Evolutionary conservation across 106 monocot species (phyloP).

Genomic region (Chionographis japonica): DNA sequence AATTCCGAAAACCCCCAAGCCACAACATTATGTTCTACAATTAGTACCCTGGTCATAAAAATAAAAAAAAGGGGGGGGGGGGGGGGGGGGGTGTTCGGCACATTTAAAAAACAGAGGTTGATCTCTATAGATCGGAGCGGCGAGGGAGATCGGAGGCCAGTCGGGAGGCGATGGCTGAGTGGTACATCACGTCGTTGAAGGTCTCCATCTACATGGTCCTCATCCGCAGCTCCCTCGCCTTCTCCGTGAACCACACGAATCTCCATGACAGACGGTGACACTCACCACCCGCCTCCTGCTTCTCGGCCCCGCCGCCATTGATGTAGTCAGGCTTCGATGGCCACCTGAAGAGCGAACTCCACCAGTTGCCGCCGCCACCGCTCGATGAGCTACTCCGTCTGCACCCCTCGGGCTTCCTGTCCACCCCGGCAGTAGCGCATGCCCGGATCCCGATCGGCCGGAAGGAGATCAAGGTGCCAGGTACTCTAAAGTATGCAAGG

Average conservation of each 20-base stretch:
- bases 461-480: conserved; percentile 16
- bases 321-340: neutral
- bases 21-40: no score
- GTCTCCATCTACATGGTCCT: conserved; percentile 56
- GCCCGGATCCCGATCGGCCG: no score
- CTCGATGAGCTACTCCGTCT: neutral
- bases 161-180: conserved; percentile 85
- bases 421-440: no score
- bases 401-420: neutral
- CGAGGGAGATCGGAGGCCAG: conserved; percentile 60
- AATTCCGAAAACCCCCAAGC: no score
- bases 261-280: conserved; percentile 1
- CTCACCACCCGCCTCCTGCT: no score
- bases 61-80: no score
- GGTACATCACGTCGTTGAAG: conserved; percentile 91
- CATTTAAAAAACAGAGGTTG: no score
- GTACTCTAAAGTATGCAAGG: no score
- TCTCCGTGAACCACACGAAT: conserved; percentile 55
- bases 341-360: no score
- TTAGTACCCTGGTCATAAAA: no score
- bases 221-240: conserved; percentile 74
- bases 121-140: neutral
- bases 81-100: no score
- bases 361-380: conserved; percentile 6
- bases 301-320: no score